A percentile compares a stretch with the other conserved stretches of the same genome.
Conservation (phyloP, 2,329 filamentous ascomycete species). For the Podosphaera fusca region DNA sequence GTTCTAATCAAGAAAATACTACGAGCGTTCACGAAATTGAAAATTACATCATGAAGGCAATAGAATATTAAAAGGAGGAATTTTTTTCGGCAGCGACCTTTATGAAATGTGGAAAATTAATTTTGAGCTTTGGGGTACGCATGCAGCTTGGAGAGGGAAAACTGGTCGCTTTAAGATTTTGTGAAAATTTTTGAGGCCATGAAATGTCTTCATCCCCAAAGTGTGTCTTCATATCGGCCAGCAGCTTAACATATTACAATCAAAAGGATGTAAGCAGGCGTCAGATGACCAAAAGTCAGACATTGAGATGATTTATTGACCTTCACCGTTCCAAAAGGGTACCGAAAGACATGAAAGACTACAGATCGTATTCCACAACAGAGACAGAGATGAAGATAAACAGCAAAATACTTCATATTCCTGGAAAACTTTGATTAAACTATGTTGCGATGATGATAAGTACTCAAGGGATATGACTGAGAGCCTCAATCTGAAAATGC, state of each 20-base stretch:
- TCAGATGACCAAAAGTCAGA: background rate
- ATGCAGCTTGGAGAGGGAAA: background rate
- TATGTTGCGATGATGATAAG: background rate
- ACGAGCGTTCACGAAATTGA: no score
- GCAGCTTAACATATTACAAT: background rate
- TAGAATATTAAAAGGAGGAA: no score
- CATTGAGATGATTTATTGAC: background rate
- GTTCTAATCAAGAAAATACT: no score
- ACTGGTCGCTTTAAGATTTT: background rate
- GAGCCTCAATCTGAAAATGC: background rate
- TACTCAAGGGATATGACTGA: background rate
- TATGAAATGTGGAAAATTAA: no score
- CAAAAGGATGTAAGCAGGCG: background rate
- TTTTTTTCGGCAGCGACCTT: no score
- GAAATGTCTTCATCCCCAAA: background rate
- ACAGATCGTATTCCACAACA: background rate
- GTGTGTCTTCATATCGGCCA: background rate
- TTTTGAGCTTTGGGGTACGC: no score
- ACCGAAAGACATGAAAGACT: background rate
- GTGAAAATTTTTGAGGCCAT: no score
- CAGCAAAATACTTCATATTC: background rate
- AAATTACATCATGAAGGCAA: no score
- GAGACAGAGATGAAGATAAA: background rate
- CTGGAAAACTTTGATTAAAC: background rate
- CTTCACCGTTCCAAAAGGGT: background rate